Evolutionary conservation across 1,284 basidiomycete species (phyloP).

Genomic region (Coriolopsis trogii): DNA sequence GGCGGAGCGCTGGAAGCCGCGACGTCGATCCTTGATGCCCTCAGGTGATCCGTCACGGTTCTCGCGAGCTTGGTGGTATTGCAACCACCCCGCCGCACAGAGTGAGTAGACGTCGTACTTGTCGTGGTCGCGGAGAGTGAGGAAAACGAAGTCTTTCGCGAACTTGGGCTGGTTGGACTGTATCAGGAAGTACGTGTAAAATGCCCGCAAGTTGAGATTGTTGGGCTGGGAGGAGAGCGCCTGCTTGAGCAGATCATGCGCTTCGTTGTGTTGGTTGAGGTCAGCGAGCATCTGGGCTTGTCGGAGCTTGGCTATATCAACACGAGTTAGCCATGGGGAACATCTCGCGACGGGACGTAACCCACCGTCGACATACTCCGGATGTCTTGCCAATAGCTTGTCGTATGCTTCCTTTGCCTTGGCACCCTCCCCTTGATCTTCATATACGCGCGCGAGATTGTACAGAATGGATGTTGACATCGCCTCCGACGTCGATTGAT

Average conservation of each 20-base stretch:
- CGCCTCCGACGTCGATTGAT: constrained; percentile 57
- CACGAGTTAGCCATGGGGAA: neutral
- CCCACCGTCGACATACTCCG: constrained; percentile 93
- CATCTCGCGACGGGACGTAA: constrained; percentile 6
- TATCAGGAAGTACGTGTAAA: constrained; percentile 88
- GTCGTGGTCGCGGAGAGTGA: constrained; percentile 82
- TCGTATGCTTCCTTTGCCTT: constrained; percentile 85
- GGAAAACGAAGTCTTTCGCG: constrained; percentile 85
- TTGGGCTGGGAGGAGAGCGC: constrained; percentile 70
- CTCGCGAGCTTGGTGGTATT: constrained; percentile 85
- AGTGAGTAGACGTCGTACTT: constrained; percentile 89
- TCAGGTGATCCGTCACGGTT: constrained; percentile 59
- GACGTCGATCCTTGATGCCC: constrained; percentile 71
- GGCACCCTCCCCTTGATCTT: constrained; percentile 73
- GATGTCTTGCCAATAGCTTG: constrained; percentile 82
- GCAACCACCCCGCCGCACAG: constrained; percentile 85
- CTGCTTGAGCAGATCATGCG: constrained; percentile 88
- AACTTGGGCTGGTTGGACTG: constrained; percentile 69
- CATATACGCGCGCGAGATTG: constrained; percentile 88
- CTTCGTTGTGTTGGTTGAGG: constrained; percentile 74
- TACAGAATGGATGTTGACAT: constrained; percentile 84
- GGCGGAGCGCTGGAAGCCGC: constrained; percentile 78
- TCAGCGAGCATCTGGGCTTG: constrained; percentile 78
- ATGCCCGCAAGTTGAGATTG: constrained; percentile 83
- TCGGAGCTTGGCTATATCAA: constrained; percentile 74